Evolutionary conservation across 768 basidiomycete species (phyloP).

Genomic region (Mycena maculata): DNA sequence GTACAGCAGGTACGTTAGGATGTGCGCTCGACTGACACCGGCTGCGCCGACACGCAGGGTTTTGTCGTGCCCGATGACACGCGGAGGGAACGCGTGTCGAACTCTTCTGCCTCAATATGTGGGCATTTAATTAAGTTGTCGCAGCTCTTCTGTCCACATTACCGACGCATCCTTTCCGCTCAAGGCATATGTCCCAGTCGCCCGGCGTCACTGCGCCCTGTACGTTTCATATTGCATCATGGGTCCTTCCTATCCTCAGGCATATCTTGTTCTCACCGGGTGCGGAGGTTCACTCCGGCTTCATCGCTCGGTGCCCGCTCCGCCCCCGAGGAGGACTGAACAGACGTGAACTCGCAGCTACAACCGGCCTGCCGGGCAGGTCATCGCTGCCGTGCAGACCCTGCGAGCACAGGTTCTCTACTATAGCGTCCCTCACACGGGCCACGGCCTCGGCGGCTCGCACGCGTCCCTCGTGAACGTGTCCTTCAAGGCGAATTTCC

Average conservation of each 20-base stretch:
- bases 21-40: not conserved
- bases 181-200: not conserved
- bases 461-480: not conserved
- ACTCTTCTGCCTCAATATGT: not conserved
- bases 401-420: not conserved
- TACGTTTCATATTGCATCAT: not conserved
- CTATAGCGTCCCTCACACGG: not conserved
- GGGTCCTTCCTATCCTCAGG: not conserved
- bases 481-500: not conserved
- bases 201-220: not conserved
- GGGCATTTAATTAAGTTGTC: not conserved
- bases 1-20: not conserved
- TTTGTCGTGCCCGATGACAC: not conserved
- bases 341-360: not conserved
- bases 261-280: not conserved
- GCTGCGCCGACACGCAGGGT: too few species aligned
- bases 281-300: not conserved
- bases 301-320: not conserved
- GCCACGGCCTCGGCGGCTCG: constrained; percentile 2
- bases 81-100: not conserved
- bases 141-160: not conserved
- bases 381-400: not conserved
- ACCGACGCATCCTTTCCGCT: not conserved
- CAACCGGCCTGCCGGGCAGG: not conserved
- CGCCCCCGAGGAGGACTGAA: not conserved